These are phyloP conservation scores for Sphaerulina populicola DNA, from an alignment of 2,329 filamentous ascomycete genomes.

Conservation along the genomic window DNA sequence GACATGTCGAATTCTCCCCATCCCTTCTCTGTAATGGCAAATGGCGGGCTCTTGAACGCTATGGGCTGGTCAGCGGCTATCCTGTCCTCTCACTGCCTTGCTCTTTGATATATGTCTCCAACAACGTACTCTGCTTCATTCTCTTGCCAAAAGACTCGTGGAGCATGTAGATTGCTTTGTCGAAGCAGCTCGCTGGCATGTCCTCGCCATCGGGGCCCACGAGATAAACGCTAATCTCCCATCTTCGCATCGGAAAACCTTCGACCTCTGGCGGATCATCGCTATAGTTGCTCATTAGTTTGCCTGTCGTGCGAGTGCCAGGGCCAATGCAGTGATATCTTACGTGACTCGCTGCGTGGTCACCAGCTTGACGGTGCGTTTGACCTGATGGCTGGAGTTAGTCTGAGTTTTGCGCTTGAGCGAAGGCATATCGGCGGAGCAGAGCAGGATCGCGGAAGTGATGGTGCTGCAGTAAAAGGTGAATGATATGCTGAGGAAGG, in stretches of 20 bases:
- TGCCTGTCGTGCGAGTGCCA: background rate
- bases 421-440: conserved; percentile 2
- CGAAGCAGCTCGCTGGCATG: conserved; percentile 73
- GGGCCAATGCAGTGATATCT: conserved; percentile 30
- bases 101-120: background rate
- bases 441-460: background rate
- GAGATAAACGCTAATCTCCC: conserved; percentile 79
- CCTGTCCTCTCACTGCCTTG: background rate
- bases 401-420: conserved; percentile 6
- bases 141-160: conserved; percentile 87
- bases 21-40: conserved; percentile 83
- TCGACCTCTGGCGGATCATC: conserved; percentile 73
- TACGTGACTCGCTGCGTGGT: conserved; percentile 87
- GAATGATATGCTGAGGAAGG: background rate
- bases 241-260: conserved; percentile 85
- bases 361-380: conserved; percentile 85
- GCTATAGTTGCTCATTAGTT: conserved; percentile 38
- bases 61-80: conserved; percentile 7
- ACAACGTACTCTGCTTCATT: conserved; percentile 50
- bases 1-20: conserved; percentile 98
- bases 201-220: conserved; percentile 81
- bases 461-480: background rate
- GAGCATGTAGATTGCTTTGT: conserved; percentile 84
- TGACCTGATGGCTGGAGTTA: conserved; percentile 31
- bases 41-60: conserved; percentile 75